Conservation (phyloP, 257 asterid genomes). For the Rhazya stricta region DNA sequence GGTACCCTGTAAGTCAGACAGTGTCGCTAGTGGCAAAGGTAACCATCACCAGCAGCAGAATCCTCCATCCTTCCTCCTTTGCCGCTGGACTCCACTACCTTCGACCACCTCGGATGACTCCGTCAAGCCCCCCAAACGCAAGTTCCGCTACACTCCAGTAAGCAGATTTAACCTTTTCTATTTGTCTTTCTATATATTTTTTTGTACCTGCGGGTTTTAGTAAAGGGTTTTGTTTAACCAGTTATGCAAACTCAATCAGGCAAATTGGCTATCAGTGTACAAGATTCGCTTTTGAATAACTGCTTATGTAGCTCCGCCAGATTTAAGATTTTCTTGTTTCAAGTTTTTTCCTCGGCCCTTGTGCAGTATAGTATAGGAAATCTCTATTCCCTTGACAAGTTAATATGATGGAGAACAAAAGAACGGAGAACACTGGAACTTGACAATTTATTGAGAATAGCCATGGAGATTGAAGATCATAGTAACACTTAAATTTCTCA, state of each 20-base stretch:
- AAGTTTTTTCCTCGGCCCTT: not conserved
- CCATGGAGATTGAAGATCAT: not conserved
- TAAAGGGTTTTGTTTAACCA: not conserved
- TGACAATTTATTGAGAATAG: not conserved
- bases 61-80: slow-evolving; percentile 49
- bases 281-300: not conserved
- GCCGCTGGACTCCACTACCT: slow-evolving; percentile 79
- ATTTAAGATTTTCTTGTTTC: not conserved
- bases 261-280: not conserved
- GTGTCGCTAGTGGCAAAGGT: slow-evolving; percentile 8
- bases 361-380: not conserved
- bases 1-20: slow-evolving; percentile 43
- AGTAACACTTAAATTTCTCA: not conserved
- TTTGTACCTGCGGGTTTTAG: not conserved
- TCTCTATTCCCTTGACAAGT: not conserved
- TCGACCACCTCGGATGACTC: slow-evolving; percentile 36
- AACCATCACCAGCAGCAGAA: slow-evolving; percentile 18
- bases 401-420: not conserved
- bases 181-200: not conserved
- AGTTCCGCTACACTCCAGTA: slow-evolving; percentile 80
- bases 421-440: not conserved
- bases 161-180: not conserved
- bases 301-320: not conserved
- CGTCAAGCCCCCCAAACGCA: slow-evolving; percentile 44
- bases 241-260: not conserved